These are phyloP conservation scores for Cryphonectria carpinicola DNA, from an alignment of 2,329 filamentous ascomycete species.

Conservation along the genomic window DNA sequence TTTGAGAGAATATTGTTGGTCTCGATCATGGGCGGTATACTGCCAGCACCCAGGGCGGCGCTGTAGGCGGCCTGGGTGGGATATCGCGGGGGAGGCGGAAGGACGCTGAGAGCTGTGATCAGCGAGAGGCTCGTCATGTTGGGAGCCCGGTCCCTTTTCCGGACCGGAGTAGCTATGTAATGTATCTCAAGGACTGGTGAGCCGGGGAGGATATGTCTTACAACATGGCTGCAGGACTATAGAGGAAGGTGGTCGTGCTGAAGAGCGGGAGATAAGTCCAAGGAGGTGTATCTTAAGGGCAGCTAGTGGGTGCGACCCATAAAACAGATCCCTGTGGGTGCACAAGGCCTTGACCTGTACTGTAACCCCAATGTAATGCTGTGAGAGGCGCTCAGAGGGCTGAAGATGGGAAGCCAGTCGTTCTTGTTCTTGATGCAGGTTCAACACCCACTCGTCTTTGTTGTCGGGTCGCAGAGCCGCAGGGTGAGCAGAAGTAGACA, in stretches of 20 bases:
- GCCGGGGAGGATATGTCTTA: conserved; percentile 16
- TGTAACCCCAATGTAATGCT: neutral
- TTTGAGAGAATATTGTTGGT: conserved; percentile 88
- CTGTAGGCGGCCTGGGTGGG: conserved; percentile 74
- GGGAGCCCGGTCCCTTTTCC: neutral
- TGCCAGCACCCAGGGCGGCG: conserved; percentile 69
- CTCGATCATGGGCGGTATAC: conserved; percentile 79
- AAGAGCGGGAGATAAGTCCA: conserved; percentile 2
- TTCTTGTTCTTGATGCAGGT: neutral
- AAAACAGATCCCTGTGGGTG: conserved; percentile 6
- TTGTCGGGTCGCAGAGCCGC: neutral
- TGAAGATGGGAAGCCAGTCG: neutral
- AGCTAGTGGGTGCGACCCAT: conserved; percentile 10
- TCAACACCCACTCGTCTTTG: neutral
- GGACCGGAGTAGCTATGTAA: neutral
- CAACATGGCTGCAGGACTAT: conserved; percentile 24
- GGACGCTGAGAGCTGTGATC: conserved; percentile 60
- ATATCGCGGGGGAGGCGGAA: conserved; percentile 87
- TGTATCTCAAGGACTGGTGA: neutral
- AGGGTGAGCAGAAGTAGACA: neutral
- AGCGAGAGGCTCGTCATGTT: conserved; percentile 29
- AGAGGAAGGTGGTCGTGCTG: conserved; percentile 2
- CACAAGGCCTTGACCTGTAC: neutral
- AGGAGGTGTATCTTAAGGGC: conserved; percentile 16
- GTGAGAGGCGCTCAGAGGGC: neutral